Base-by-base conservation (phyloP, 1,139 yeast species). In the Nakaseomyces kungkrabaensis region DNA sequence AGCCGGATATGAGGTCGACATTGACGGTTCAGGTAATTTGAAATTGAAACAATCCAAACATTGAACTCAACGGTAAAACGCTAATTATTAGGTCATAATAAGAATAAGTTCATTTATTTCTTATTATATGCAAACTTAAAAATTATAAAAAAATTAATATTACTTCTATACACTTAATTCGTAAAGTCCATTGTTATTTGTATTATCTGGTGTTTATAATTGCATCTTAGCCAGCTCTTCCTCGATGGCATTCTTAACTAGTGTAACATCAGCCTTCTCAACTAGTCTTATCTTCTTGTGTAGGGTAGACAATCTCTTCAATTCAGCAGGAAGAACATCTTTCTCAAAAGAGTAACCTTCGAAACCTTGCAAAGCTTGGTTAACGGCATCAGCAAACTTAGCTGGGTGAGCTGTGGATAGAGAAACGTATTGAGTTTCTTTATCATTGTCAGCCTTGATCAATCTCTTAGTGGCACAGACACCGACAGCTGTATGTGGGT, bases 381-480 rank as follows among this genome's bases (percentile, higher is more conserved):
- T 85, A 22, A 92, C 98, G 49, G 96, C 98, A 56, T 89, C 97
- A 29, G 96, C 87, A 65, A 92, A 92, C 71, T 92, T 92, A 53
- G 98, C 98, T 43, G 98, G 98, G 66, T 92, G 98, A 6, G 98
- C 98, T 44, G 98, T 92, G 2, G 97, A 85, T 54, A 92, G 78
- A 5, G 96, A 86, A 48, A 92, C 76, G 67, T 87, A 87, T 49
- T 72, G 67, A 44, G 74, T 66, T 31, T 72, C 64, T 22, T 68
- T 58, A 40, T 73, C 72, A 6, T 66, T 59, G 57, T 79, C 85
- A 49, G 72, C 68, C 9, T 71, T 73, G 52, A 82, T 78, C 60
- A 78, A 74, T 58, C 82, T 75, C 59, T 83, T 76, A 37, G 94
- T 74, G 29, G 95, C 84, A 51, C 82, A 77, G 45, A 94, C 85